These are phyloP conservation scores for Mycothermus thermophilus DNA, from an alignment of 495 filamentous ascomycete species.

Conservation along the genomic window DNA sequence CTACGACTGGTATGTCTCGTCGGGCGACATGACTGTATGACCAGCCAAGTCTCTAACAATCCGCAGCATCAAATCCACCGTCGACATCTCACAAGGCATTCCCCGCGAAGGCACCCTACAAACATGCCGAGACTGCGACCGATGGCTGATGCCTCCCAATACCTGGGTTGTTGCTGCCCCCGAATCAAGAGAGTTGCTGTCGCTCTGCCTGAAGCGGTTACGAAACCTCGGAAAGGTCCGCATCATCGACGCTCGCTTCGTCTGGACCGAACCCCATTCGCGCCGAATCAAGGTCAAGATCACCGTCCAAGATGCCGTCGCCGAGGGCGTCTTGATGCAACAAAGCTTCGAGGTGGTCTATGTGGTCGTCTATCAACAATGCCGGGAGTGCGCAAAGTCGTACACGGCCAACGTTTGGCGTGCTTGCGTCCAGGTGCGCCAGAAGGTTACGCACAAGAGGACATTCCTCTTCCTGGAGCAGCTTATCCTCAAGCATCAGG, in stretches of 20 bases:
- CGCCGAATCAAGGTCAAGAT: slow-evolving; percentile 82
- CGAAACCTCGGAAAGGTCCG: slow-evolving; percentile 70
- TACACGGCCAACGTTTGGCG: slow-evolving; percentile 74
- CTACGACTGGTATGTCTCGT: slow-evolving; percentile 50
- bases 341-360: slow-evolving; percentile 93
- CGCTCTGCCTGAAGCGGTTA: slow-evolving; percentile 73
- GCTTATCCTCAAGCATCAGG: slow-evolving; percentile 82
- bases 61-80: slow-evolving; percentile 57
- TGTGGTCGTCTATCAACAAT: slow-evolving; percentile 77
- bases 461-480: slow-evolving; percentile 96
- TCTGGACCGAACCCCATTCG: slow-evolving; percentile 97
- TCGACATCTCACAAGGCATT: slow-evolving; percentile 88
- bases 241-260: slow-evolving; percentile 88
- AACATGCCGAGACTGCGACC: slow-evolving; percentile 79
- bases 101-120: slow-evolving; percentile 73
- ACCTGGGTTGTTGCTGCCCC: slow-evolving; percentile 71
- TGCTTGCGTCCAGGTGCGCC: slow-evolving; percentile 63
- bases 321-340: slow-evolving; percentile 73
- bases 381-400: slow-evolving; percentile 82
- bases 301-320: slow-evolving; percentile 60
- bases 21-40: not conserved
- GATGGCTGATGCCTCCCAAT: slow-evolving; percentile 79
- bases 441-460: slow-evolving; percentile 94
- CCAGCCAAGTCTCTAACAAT: not conserved
- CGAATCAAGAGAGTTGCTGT: slow-evolving; percentile 81